phyloP scores from a whole-genome alignment of 768 basidiomycete species.

The Leccinum fibrillosum region DNA sequence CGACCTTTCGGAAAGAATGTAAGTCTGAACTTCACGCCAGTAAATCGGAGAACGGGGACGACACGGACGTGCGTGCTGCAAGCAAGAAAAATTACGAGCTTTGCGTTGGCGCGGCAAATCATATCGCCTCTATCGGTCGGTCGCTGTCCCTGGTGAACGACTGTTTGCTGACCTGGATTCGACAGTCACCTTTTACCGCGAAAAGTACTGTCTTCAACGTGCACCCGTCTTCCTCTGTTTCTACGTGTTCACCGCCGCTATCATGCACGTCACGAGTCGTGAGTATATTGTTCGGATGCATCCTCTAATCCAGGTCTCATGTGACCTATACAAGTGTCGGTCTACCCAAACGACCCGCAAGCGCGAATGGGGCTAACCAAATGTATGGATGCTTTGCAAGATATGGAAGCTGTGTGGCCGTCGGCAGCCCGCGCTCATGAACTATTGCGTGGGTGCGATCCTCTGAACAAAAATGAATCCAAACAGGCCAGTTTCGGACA shows the following conservation, averaged over 20 bases:
- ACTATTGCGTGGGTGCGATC: slow-evolving; percentile 63
- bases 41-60: slow-evolving; percentile 43
- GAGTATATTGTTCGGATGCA: slow-evolving; percentile 27
- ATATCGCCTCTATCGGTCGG: slow-evolving; percentile 68
- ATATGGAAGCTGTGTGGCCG: slow-evolving; percentile 73
- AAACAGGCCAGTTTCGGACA: slow-evolving; percentile 5
- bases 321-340: slow-evolving; percentile 44
- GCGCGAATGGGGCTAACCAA: slow-evolving; percentile 58
- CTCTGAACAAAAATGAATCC: slow-evolving; percentile 12
- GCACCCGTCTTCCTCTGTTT: slow-evolving; percentile 72
- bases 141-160: not conserved
- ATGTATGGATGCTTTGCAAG: slow-evolving; percentile 63
- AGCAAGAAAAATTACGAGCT: slow-evolving; percentile 69
- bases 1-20: not conserved
- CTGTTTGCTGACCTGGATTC: not conserved
- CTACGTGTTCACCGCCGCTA: slow-evolving; percentile 75
- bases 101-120: slow-evolving; percentile 75
- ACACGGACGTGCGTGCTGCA: slow-evolving; percentile 49
- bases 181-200: slow-evolving; percentile 56
- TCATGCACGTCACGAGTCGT: slow-evolving; percentile 78
- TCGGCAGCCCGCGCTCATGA: slow-evolving; percentile 71
- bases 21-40: slow-evolving; percentile 8
- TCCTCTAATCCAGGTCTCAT: not conserved
- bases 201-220: slow-evolving; percentile 57
- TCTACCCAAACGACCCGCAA: slow-evolving; percentile 67